phyloP scores from a whole-genome alignment of 768 basidiomycete genomes.

The Tylopilus plumbeoviolaceoides region DNA sequence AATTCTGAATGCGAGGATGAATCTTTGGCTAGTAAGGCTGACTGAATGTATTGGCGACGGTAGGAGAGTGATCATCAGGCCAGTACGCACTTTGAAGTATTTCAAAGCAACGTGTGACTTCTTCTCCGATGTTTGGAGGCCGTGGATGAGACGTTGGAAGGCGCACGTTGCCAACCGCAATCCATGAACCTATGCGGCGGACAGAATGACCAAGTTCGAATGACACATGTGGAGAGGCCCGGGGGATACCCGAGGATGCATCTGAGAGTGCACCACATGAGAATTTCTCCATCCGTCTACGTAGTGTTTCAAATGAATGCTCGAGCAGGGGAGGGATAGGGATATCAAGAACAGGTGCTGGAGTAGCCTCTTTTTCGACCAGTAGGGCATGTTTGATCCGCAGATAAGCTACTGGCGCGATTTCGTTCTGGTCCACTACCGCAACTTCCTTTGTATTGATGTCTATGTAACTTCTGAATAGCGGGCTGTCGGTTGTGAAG shows the following conservation, averaged over 20 bases:
- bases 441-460: constrained; percentile 70
- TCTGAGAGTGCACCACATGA: not conserved
- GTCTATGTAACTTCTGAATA: constrained; percentile 75
- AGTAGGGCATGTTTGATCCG: constrained; percentile 70
- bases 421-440: constrained; percentile 74
- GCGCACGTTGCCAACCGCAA: constrained; percentile 58
- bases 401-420: constrained; percentile 89
- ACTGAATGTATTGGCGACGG: not conserved
- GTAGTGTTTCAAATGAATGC: constrained; percentile 14
- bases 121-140: constrained; percentile 66
- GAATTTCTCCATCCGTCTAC: constrained; percentile 9
- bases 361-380: constrained; percentile 43
- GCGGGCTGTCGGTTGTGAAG: constrained; percentile 82
- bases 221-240: not conserved
- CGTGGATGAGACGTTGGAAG: constrained; percentile 19
- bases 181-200: constrained; percentile 54
- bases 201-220: constrained; percentile 13
- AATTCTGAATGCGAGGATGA: constrained; percentile 29
- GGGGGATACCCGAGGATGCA: not conserved
- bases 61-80: not conserved
- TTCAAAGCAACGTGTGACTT: constrained; percentile 67
- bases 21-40: constrained; percentile 51
- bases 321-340: constrained; percentile 51
- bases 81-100: constrained; percentile 50
- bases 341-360: constrained; percentile 15